Evolutionary conservation across 768 basidiomycete genomes (phyloP).

Genomic region (Amanita polypyramis): DNA sequence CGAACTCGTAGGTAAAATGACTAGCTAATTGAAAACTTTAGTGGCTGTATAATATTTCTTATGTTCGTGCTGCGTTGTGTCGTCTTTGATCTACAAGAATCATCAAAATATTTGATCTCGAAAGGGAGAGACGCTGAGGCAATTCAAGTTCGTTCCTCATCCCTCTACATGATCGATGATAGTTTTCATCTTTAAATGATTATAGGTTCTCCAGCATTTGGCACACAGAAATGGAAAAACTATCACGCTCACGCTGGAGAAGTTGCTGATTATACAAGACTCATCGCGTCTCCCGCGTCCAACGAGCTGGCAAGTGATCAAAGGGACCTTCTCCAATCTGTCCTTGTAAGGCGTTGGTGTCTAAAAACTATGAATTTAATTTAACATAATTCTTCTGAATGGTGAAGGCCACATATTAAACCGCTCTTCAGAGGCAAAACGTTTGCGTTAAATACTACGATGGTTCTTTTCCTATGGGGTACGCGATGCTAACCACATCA

Average conservation of each 20-base stretch:
- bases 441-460: constrained; percentile 32
- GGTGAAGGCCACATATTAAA: constrained; percentile 33
- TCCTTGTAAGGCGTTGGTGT: constrained; percentile 25
- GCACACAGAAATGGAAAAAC: constrained; percentile 36
- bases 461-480: constrained; percentile 46
- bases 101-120: constrained; percentile 49
- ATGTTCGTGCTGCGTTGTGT: constrained; percentile 46
- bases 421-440: constrained; percentile 37
- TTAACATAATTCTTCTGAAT: too few relatives aligned
- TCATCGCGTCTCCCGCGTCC: constrained; percentile 10
- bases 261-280: constrained; percentile 24
- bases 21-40: constrained; percentile 12
- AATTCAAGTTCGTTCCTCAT: constrained; percentile 24
- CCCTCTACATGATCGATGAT: neutral
- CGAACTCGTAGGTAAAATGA: too few relatives aligned
- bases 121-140: constrained; percentile 50
- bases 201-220: constrained; percentile 38
- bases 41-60: constrained; percentile 37
- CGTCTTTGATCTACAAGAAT: constrained; percentile 50
- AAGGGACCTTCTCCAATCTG: constrained; percentile 24
- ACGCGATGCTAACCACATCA: constrained; percentile 8
- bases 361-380: too few relatives aligned
- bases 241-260: constrained; percentile 34
- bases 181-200: neutral
- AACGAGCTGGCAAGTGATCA: constrained; percentile 21